phyloP scores from a whole-genome alignment of 768 basidiomycete species.

The Nidula microcarpa region DNA sequence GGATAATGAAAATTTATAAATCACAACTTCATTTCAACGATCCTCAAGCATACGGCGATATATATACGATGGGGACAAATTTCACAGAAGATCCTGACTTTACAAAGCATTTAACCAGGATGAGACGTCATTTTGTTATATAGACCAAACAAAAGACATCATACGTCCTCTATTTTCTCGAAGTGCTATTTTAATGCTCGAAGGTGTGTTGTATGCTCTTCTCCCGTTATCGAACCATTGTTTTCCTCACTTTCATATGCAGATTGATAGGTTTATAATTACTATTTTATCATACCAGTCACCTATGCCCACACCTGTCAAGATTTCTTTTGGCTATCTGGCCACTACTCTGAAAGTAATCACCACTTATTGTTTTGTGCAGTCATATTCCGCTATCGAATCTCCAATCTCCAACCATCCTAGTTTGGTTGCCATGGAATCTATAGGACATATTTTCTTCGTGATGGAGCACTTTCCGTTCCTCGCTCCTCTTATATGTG shows the following conservation, averaged over 20 bases:
- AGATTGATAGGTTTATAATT: conserved; percentile 19
- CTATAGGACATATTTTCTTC: conserved; percentile 2
- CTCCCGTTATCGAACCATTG: conserved; percentile 6
- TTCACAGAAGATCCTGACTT: conserved; percentile 23
- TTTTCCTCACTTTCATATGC: background rate
- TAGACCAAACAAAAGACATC: conserved; percentile 19
- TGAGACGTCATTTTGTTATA: conserved; percentile 21
- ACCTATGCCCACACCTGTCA: conserved; percentile 7
- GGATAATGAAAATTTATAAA: no score
- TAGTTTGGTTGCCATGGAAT: conserved; percentile 14
- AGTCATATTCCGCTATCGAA: conserved; percentile 17
- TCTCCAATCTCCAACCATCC: conserved; percentile 20
- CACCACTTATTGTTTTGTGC: conserved; percentile 25
- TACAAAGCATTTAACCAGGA: conserved; percentile 19
- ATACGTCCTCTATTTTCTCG: conserved; percentile 29
- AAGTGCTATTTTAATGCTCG: conserved; percentile 22
- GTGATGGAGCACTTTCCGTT: conserved; percentile 1
- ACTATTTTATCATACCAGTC: no score
- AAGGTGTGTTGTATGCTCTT: conserved; percentile 19
- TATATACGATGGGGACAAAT: conserved; percentile 21
- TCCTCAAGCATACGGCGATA: conserved; percentile 26
- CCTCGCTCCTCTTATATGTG: no score
- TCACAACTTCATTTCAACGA: conserved; percentile 36
- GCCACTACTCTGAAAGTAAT: conserved; percentile 24
- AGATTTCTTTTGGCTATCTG: conserved; percentile 20